These are phyloP conservation scores for Penicillium malachiteum DNA, from an alignment of 495 filamentous ascomycete genomes.

Conservation along the genomic window DNA sequence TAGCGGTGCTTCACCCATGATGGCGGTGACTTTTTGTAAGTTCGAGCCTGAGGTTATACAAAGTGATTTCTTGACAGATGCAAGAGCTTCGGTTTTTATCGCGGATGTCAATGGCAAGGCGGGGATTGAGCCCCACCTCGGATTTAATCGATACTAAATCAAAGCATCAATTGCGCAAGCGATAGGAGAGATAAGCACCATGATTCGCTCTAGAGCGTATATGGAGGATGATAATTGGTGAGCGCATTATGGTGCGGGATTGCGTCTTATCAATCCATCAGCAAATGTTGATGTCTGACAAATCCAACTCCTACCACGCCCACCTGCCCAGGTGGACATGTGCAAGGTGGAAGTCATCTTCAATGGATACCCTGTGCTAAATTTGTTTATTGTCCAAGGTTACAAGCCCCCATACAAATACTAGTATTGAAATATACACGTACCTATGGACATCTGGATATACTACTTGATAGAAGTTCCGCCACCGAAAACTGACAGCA, in stretches of 20 bases:
- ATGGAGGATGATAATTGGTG: not conserved
- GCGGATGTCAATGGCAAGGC: not conserved
- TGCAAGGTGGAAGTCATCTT: too few relatives aligned
- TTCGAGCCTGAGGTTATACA: not conserved
- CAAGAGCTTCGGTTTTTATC: not conserved
- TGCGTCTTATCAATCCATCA: not conserved
- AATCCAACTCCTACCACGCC: too few relatives aligned
- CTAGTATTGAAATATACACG: too few relatives aligned
- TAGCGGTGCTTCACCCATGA: conserved; percentile 48
- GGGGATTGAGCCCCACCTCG: not conserved
- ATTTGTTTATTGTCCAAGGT: too few relatives aligned
- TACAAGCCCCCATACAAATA: too few relatives aligned
- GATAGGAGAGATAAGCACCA: not conserved
- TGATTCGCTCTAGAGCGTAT: too few relatives aligned
- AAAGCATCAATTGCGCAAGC: not conserved
- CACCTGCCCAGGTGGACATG: too few relatives aligned
- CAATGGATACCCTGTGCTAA: too few relatives aligned
- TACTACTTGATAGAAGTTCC: too few relatives aligned
- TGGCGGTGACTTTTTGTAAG: conserved; percentile 5
- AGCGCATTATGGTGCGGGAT: conserved; percentile 1
- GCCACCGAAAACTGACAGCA: too few relatives aligned
- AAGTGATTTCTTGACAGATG: not conserved
- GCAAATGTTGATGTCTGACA: too few relatives aligned
- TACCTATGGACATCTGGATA: too few relatives aligned
- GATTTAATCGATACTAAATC: not conserved